A percentile compares a stretch with the other conserved stretches of the same genome.
Conservation (phyloP, 1,284 basidiomycete genomes). For the Moniliella sp. region DNA sequence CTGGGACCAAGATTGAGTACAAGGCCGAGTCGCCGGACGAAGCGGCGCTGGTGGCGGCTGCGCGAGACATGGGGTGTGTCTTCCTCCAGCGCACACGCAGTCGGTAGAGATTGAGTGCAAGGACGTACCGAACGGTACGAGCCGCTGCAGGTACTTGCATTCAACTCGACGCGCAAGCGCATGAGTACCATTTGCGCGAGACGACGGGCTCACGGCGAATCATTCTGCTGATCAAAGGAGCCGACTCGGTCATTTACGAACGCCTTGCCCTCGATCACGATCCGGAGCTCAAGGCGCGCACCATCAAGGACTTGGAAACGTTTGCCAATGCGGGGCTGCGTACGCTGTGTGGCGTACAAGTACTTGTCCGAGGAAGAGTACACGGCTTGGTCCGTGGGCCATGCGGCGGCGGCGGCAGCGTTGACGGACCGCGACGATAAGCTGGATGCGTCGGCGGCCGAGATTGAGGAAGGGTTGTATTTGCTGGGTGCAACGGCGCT, state of each 20-base stretch:
- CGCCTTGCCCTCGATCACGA: conserved; percentile 57
- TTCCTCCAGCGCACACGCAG: conserved; percentile 60
- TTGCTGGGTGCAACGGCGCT: conserved; percentile 83
- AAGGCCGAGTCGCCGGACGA: conserved; percentile 91
- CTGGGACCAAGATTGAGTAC: conserved; percentile 57
- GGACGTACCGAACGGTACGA: conserved; percentile 64
- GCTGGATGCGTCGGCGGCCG: conserved; percentile 64
- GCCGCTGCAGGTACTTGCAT: conserved; percentile 63
- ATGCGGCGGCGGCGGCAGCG: conserved; percentile 57
- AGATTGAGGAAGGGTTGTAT: conserved; percentile 59
- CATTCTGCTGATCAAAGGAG: conserved; percentile 80
- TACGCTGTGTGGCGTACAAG: conserved; percentile 71
- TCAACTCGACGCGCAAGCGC: conserved; percentile 74
- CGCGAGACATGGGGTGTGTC: conserved; percentile 75
- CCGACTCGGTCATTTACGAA: conserved; percentile 78
- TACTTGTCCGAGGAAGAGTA: conserved; percentile 65
- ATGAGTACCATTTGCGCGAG: conserved; percentile 71
- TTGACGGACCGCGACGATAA: conserved; percentile 63
- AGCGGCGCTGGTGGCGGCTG: conserved; percentile 71
- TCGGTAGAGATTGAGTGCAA: conserved; percentile 69
- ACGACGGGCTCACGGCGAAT: conserved; percentile 56
- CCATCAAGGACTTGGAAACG: conserved; percentile 63
- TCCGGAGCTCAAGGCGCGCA: conserved; percentile 50
- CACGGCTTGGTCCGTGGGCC: conserved; percentile 53
- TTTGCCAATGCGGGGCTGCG: conserved; percentile 81